Evolutionary conservation across 257 asterid genomes (phyloP).

Genomic region (Rhazya stricta): DNA sequence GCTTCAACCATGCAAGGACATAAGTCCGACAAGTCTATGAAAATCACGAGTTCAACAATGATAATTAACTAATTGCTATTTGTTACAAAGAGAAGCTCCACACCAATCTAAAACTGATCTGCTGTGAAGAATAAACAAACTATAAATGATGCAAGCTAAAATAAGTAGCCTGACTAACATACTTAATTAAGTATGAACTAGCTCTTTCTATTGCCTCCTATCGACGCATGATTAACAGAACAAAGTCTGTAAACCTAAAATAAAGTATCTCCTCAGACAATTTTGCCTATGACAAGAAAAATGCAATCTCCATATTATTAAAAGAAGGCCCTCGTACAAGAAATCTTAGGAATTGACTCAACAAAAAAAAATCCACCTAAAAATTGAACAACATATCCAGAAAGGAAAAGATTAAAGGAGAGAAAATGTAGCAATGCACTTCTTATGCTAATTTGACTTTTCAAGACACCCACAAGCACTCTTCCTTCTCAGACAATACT

Average conservation of each 20-base stretch:
- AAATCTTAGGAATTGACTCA: neutral
- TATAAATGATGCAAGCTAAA: neutral
- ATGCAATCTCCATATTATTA: neutral
- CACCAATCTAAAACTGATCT: neutral
- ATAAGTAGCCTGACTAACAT: too few relatives aligned
- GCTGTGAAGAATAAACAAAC: neutral
- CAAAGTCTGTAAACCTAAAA: neutral
- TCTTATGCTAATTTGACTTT: neutral
- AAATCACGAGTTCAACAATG: neutral
- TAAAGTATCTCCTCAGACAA: too few relatives aligned
- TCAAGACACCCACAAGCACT: neutral
- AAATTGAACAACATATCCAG: neutral
- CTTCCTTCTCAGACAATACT: neutral
- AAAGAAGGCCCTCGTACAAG: neutral
- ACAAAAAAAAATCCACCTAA: neutral
- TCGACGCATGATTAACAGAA: slow-evolving; percentile 1
- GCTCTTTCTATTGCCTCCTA: neutral
- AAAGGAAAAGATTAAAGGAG: too few relatives aligned
- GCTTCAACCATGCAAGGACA: slow-evolving; percentile 11
- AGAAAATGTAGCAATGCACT: neutral
- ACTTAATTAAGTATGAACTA: neutral
- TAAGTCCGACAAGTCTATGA: neutral
- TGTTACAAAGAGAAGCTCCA: neutral
- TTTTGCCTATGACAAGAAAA: too few relatives aligned
- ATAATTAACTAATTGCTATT: neutral